Percentiles rank a stretch among this genome's conserved stretches.
Conservation (phyloP, 768 basidiomycete species). For the Suillus placidus region DNA sequence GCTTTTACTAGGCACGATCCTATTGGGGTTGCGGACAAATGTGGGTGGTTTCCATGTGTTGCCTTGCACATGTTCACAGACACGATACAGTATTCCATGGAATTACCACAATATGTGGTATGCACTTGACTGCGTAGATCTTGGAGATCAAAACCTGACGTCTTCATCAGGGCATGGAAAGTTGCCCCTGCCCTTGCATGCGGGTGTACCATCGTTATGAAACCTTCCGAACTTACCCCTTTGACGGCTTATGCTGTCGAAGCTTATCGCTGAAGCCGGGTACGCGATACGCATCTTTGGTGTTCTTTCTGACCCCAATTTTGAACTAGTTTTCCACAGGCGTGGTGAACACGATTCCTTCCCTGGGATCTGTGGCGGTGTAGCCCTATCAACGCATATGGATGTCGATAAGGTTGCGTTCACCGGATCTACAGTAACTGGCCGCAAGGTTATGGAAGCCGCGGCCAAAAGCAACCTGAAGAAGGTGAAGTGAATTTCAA, state of each 20-base stretch:
- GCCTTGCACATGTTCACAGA: constrained; percentile 14
- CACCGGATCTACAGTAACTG: constrained; percentile 90
- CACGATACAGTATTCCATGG: constrained; percentile 74
- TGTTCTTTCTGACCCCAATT: not conserved
- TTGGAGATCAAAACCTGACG: constrained; percentile 10
- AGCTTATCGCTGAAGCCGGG: constrained; percentile 85
- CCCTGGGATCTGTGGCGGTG: constrained; percentile 83
- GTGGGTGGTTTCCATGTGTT: constrained; percentile 41
- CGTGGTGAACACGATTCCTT: constrained; percentile 87
- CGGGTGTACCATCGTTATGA: constrained; percentile 94
- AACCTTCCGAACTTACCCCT: constrained; percentile 87
- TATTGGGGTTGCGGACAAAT: constrained; percentile 96
- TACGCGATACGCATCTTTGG: constrained; percentile 31
- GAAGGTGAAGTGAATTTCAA: constrained; percentile 53
- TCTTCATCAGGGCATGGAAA: constrained; percentile 74
- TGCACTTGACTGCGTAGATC: constrained; percentile 5
- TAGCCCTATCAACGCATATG: constrained; percentile 77
- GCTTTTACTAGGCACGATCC: constrained; percentile 89
- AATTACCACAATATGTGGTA: constrained; percentile 91
- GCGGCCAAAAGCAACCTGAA: constrained; percentile 94
- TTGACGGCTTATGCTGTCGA: constrained; percentile 82
- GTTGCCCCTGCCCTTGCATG: constrained; percentile 89
- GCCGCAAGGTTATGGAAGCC: constrained; percentile 88
- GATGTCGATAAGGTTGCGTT: constrained; percentile 96
- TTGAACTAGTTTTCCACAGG: constrained; percentile 75